Base-by-base conservation (phyloP, 1,284 basidiomycete species). In the Ustilago lituana region DNA sequence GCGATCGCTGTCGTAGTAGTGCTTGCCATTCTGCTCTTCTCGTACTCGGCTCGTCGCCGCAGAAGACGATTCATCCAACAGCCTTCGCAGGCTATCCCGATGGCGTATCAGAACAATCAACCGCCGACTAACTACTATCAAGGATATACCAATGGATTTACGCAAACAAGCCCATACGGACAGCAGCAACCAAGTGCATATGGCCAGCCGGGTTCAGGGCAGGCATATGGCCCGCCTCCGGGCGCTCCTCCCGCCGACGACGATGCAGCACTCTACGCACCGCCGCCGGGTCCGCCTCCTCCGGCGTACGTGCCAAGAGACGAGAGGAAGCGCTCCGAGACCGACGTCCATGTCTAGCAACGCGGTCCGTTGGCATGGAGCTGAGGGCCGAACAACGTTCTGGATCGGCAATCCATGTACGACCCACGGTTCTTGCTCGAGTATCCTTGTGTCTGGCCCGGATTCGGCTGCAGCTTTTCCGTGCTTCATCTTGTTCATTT, bases 221-320 rank as follows among this genome's bases (percentile, higher is more conserved):
- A 62, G 33, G 15, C 65, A 4, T 70, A 70, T n/a, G 67, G 46
- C 1, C 67, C 62, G 10, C 67, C 67, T 9, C 19, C 61, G 4
- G 67, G 61, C 17, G 35, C 31, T 3, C 62, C 62, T 4, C 67
- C 62, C 7, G 9, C 36, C 24, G 27, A 45, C 15, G 48, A 51
- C 31, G 67, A 64, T 24, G 57, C 44, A 3, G 52, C 56, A 3
- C 37, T 54, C 12, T 70, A 70, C 40, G 62, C 62, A 3, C 57
- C 62, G 3, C 67, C 67, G n/a, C 49, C 48, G 19, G 62, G 67
- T 7, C 47, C 58, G 3, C 67, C 67, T 12, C 67, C 67, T 5
- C 62, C 67, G 45, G 62, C 67, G 0, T 70, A 70, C 51, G 54
- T 58, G 40, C 67, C 67, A 7, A 36, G 37, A 17, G 19, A 39